These are phyloP conservation scores for Baorangia bicolor DNA, from an alignment of 768 basidiomycete genomes.

Conservation along the genomic window DNA sequence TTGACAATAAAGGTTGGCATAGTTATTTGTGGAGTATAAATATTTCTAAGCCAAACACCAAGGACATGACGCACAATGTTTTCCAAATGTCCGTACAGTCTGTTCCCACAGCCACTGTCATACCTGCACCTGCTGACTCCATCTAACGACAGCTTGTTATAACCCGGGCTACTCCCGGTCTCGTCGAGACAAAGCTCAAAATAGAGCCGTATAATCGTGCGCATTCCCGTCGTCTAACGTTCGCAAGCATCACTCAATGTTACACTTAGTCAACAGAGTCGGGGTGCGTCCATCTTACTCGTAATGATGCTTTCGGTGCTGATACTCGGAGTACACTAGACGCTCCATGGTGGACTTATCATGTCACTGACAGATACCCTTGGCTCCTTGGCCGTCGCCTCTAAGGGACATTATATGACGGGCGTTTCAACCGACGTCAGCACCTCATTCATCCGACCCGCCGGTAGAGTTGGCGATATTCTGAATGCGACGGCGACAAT, in stretches of 20 bases:
- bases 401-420: constrained; percentile 83
- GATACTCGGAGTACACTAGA: constrained; percentile 26
- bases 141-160: constrained; percentile 55
- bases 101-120: not conserved
- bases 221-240: constrained; percentile 18
- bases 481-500: constrained; percentile 63
- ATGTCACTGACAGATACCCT: constrained; percentile 81
- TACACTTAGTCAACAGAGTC: constrained; percentile 68
- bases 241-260: not conserved
- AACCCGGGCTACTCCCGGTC: constrained; percentile 66
- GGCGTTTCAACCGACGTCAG: constrained; percentile 84
- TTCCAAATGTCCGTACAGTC: constrained; percentile 60
- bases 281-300: constrained; percentile 49
- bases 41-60: constrained; percentile 12
- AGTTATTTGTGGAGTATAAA: accelerated
- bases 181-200: constrained; percentile 64
- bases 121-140: not conserved
- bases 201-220: constrained; percentile 74
- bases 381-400: constrained; percentile 80
- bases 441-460: constrained; percentile 75
- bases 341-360: constrained; percentile 79
- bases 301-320: not conserved
- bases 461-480: constrained; percentile 67
- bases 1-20: constrained; percentile 64
- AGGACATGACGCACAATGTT: constrained; percentile 82